A percentile compares a stretch with the other conserved stretches of the same genome.
Conservation (phyloP, 1,139 yeast species). For the Blastobotrys capitulatus region DNA sequence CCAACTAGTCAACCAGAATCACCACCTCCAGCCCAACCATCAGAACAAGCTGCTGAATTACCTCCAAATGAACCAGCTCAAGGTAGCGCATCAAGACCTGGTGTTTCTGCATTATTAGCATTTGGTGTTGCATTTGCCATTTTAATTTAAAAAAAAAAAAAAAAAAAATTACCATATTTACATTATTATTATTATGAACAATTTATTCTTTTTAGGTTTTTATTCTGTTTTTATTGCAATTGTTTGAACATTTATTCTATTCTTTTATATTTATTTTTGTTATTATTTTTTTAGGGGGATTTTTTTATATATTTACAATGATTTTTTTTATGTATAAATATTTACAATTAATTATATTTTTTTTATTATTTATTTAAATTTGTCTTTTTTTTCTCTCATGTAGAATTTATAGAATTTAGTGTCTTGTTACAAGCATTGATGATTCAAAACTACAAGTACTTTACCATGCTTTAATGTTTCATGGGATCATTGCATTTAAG, state of each 20-base stretch:
- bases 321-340: no score
- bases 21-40: constrained; percentile 1
- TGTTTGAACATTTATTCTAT: neutral
- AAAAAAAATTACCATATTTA: neutral
- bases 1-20: no score
- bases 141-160: neutral
- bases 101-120: neutral
- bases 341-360: no score
- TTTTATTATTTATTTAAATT: no score
- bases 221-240: neutral
- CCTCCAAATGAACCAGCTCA: neutral
- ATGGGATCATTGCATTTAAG: no score
- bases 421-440: no score
- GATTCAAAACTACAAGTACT: no score
- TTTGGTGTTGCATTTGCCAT: constrained; percentile 1
- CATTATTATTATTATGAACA: neutral
- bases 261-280: neutral
- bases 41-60: neutral
- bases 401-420: no score
- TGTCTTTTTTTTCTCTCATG: no score
- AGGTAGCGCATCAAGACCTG: neutral
- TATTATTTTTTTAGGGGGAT: neutral
- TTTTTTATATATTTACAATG: no score
- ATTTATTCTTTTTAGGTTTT: neutral
- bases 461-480: no score